A percentile compares a stretch with the other conserved stretches of the same genome.
Evolutionary conservation across 1,284 basidiomycete species (phyloP).

Genomic region (Cystobasidium sp.): DNA sequence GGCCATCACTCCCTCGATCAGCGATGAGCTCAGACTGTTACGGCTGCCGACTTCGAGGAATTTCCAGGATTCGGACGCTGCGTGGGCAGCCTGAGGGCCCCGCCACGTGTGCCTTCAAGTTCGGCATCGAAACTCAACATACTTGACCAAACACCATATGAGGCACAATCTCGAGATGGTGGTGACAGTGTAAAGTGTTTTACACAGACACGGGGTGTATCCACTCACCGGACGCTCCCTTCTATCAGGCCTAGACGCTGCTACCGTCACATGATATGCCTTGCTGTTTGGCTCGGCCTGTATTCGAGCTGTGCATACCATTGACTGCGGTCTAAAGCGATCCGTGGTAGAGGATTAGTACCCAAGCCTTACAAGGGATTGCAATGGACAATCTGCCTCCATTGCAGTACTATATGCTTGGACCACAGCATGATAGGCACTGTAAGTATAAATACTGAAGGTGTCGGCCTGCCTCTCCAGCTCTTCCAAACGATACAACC

Average conservation of each 20-base stretch:
- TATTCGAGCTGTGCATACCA: constrained; percentile 5
- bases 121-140: constrained; percentile 12
- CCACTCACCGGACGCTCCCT: constrained; percentile 2
- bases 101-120: constrained; percentile 12
- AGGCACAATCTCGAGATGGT: constrained; percentile 13
- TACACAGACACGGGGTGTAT: constrained; percentile 10
- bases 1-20: background rate
- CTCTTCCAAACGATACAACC: constrained; percentile 17
- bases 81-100: constrained; percentile 9
- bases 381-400: background rate
- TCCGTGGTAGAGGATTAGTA: background rate
- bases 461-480: constrained; percentile 4
- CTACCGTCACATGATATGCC: constrained; percentile 20
- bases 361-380: background rate
- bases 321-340: constrained; percentile 15
- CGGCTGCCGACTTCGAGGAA: background rate
- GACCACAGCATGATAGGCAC: background rate
- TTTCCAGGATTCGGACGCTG: background rate
- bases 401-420: background rate
- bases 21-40: constrained; percentile 5
- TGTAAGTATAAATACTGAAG: background rate
- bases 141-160: constrained; percentile 8
- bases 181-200: constrained; percentile 11
- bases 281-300: background rate
- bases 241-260: constrained; percentile 19